Evolutionary conservation across 2,329 filamentous ascomycete genomes (phyloP).

Genomic region (Cadophora sp.): DNA sequence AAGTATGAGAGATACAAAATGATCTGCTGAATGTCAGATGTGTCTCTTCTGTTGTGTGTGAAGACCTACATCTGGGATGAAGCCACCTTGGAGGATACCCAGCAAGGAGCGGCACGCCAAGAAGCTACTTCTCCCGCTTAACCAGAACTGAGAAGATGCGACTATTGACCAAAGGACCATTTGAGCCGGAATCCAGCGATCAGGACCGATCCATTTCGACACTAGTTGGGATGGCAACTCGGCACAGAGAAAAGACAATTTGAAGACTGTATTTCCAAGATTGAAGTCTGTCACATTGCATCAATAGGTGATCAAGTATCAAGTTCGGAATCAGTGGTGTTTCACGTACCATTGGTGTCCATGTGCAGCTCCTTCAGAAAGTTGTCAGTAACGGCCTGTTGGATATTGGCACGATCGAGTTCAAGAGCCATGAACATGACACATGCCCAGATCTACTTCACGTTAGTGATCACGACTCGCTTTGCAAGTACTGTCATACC

Average conservation of each 20-base stretch:
- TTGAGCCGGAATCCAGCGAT: conserved; percentile 59
- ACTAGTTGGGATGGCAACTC: conserved; percentile 63
- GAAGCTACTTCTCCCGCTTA: conserved; percentile 46
- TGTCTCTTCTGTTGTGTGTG: conserved; percentile 35
- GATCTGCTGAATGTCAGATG: conserved; percentile 34
- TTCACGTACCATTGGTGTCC: conserved; percentile 51
- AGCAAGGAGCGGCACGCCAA: conserved; percentile 38
- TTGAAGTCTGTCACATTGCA: conserved; percentile 50
- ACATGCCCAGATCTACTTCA: conserved; percentile 45
- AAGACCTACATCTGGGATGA: conserved; percentile 62
- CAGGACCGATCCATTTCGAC: conserved; percentile 56
- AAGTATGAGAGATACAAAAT: conserved; percentile 73
- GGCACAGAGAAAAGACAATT: conserved; percentile 44
- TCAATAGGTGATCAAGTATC: background rate
- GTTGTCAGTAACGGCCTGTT: conserved; percentile 59
- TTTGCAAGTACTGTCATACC: conserved; percentile 23
- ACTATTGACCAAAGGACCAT: conserved; percentile 60
- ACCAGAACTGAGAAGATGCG: conserved; percentile 56
- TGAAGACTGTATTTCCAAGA: conserved; percentile 53
- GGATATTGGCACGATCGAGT: conserved; percentile 65
- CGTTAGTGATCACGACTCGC: background rate
- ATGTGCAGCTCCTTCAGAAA: conserved; percentile 59
- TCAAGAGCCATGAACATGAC: conserved; percentile 68
- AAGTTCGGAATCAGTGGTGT: background rate
- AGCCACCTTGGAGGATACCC: conserved; percentile 49